Evolutionary conservation across 2,329 filamentous ascomycete genomes (phyloP), one percentile per base, ranked within the genome.

Genomic region (Aspergillus fijiensis): DNA sequence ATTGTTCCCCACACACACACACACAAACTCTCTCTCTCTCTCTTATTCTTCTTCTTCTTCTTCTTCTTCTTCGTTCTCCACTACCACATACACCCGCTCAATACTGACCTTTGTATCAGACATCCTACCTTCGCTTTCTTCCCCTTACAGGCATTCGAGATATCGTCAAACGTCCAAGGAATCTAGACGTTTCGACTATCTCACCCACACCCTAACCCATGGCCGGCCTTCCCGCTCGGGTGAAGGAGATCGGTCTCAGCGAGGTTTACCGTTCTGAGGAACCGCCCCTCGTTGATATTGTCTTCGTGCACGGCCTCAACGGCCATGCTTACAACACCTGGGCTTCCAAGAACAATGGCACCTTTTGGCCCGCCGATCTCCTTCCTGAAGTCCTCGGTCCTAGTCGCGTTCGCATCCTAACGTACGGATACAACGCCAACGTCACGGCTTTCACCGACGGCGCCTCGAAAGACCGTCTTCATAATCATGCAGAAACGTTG

Each of bases 391-490:
- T 87, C 2, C 77, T 91, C 16, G 81, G 80, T 56, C 77, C 80
- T 10, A 79, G 80, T 11, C 82, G 82, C 25, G 87, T 87, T 55
- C 86, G 90, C 55, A 79, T 92, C 21, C 75, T 91, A 57, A 87
- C 88, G 0, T 91, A 91, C 69, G 89, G 89, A 25, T 92, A 91
- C 72, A 90, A 92, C 71, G 88, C 89, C 25, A 87, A 90, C 60
- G 80, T 84, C 1, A 74, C 77, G 42, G 73, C 81, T 0, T 84
- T 83, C 63, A 79, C 75, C 2, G 77, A 80, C 65, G 81, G 83
- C 57, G 83, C 80, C 19, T 84, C 85, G 2, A 88, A 85, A 68
- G 84, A 89, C 65, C 87, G 87, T 67, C 85, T 91, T 67, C 84
- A 87, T 61, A 84, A 89, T 68, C 89, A 91, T 74, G 88, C 89